phyloP scores from a whole-genome alignment of 495 filamentous ascomycete genomes.

The Talaromyces adpressus region DNA sequence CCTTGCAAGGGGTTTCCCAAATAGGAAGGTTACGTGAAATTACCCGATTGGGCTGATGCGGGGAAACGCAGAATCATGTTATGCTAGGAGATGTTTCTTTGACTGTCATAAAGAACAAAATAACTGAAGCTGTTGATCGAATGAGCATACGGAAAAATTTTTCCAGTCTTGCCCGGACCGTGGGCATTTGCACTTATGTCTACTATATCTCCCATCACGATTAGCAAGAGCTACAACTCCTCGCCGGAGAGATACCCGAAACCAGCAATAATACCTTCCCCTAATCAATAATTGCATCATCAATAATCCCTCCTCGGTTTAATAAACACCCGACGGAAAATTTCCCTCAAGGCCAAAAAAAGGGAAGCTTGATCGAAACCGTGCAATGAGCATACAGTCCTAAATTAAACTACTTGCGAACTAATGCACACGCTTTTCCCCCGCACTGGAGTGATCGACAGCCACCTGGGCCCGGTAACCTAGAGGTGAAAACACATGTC shows the following conservation, averaged over 20 bases:
- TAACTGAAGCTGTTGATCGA: not conserved
- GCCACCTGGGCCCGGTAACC: not conserved
- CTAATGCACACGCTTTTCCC: not conserved
- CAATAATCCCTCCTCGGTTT: not conserved
- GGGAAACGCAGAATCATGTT: not conserved
- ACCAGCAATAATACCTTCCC: not conserved
- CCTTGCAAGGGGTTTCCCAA: not conserved
- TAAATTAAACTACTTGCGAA: not conserved
- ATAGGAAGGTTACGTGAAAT: slow-evolving; percentile 4
- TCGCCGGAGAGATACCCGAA: not conserved
- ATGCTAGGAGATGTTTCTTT: not conserved
- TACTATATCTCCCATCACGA: not conserved
- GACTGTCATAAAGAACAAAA: not conserved
- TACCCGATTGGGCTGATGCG: slow-evolving; percentile 3
- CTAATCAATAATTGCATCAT: not conserved
- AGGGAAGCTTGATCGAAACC: not conserved
- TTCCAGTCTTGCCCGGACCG: not conserved
- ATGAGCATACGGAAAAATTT: not conserved
- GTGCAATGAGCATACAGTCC: not conserved
- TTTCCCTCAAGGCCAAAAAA: not conserved
- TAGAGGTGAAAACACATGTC: not conserved
- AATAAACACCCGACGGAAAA: not conserved
- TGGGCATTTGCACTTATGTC: not conserved
- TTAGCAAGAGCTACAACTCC: not conserved
- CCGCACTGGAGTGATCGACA: not conserved